phyloP scores from a whole-genome alignment of 257 asterid species.

The Nyctanthes arbortristis region DNA sequence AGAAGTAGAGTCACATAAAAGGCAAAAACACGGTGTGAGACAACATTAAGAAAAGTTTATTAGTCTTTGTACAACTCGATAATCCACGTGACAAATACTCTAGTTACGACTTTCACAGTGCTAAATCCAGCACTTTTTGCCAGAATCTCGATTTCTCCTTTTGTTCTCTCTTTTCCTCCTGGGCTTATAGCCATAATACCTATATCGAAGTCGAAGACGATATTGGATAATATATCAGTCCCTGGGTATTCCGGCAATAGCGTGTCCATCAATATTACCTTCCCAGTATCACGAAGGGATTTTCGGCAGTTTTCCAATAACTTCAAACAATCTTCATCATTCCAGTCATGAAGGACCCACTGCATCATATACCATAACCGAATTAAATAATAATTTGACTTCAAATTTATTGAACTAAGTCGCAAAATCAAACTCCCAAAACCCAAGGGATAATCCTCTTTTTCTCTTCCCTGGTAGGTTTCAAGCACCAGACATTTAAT shows the following conservation, averaged over 20 bases:
- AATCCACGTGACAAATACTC: slow-evolving; percentile 19
- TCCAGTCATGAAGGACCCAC: slow-evolving; percentile 37
- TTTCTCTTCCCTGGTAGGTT: too few relatives aligned
- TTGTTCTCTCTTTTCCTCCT: slow-evolving; percentile 35
- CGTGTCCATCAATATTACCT: slow-evolving; percentile 21
- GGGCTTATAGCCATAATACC: slow-evolving; percentile 23
- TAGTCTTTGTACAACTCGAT: slow-evolving; percentile 30
- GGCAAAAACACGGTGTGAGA: not conserved
- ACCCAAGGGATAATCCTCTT: too few relatives aligned
- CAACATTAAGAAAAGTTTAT: not conserved
- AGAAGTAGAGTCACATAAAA: not conserved
- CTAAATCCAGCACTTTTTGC: slow-evolving; percentile 28
- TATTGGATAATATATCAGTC: slow-evolving; percentile 8
- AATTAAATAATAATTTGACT: not conserved
- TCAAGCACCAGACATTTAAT: not conserved
- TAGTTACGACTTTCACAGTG: not conserved
- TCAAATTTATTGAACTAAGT: not conserved
- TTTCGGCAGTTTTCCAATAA: slow-evolving; percentile 26
- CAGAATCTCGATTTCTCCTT: slow-evolving; percentile 20
- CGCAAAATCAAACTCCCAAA: too few relatives aligned
- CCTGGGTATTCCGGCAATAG: slow-evolving; percentile 24
- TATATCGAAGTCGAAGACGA: slow-evolving; percentile 13
- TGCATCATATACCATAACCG: not conserved
- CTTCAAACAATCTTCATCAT: slow-evolving; percentile 26
- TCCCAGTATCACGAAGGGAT: slow-evolving; percentile 27